These are phyloP conservation scores for Lichtheimia corymbifera DNA, from an alignment of 371 early-diverging fungal genomes.

Conservation along the genomic window DNA sequence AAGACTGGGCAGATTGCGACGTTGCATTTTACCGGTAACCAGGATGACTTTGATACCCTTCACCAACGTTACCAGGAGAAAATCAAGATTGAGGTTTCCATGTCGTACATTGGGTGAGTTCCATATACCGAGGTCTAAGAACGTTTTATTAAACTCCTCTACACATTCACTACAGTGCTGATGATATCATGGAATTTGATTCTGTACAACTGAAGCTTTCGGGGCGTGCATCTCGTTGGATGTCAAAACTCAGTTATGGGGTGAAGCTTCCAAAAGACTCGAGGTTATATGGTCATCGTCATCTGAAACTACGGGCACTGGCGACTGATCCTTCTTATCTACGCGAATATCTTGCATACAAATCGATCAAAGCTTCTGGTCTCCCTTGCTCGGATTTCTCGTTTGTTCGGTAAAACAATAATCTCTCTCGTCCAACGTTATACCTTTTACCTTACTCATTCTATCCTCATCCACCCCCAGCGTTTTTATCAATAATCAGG, in stretches of 20 bases:
- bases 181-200: conserved; percentile 14
- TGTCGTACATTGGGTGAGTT: no score
- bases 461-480: neutral
- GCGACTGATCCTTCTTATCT: conserved; percentile 37
- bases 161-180: neutral
- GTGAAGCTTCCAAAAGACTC: conserved; percentile 22
- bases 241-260: conserved; percentile 31
- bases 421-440: no score
- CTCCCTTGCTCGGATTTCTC: neutral
- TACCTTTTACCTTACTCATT: neutral
- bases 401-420: conserved; percentile 4
- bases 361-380: neutral
- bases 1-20: neutral
- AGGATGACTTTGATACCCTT: conserved; percentile 1
- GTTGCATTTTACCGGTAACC: neutral
- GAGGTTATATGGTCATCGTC: conserved; percentile 15
- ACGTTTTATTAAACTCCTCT: no score
- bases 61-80: neutral
- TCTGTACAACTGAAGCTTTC: conserved; percentile 22
- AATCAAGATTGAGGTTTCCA: no score
- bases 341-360: conserved; percentile 28
- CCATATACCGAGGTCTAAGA: no score
- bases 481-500: conserved; percentile 17
- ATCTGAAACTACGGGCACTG: conserved; percentile 31
- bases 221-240: conserved; percentile 28